Evolutionary conservation across 164 flowering plant species (phyloP).

Genomic region (Buxus sempervirens): DNA sequence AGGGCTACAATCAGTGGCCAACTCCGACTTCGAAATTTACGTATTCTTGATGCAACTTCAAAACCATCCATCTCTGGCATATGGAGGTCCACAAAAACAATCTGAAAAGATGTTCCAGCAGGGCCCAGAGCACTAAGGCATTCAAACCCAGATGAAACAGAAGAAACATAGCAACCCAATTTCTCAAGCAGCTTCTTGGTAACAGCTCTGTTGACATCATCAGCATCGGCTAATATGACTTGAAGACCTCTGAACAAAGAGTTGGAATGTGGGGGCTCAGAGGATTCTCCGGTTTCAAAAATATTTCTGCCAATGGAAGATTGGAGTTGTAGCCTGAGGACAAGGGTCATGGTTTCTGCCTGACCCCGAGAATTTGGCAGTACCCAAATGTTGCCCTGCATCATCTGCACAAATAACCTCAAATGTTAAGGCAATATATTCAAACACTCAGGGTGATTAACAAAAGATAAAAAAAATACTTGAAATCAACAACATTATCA

Average conservation of each 20-base stretch:
- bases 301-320: constrained; percentile 34
- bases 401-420: constrained; percentile 49
- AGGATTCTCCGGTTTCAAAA: constrained; percentile 44
- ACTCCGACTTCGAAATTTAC: constrained; percentile 55
- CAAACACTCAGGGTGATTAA: too few relatives aligned
- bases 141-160: constrained; percentile 76
- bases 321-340: constrained; percentile 57
- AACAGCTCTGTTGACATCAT: constrained; percentile 66
- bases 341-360: constrained; percentile 62
- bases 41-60: constrained; percentile 64
- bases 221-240: constrained; percentile 67
- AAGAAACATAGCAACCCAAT: constrained; percentile 72
- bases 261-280: constrained; percentile 46
- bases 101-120: constrained; percentile 40
- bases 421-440: not conserved
- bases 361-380: constrained; percentile 55
- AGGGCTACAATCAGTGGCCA: constrained; percentile 76
- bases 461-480: too few relatives aligned
- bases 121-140: constrained; percentile 64
- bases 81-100: constrained; percentile 73
- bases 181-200: constrained; percentile 78
- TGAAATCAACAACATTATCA: too few relatives aligned
- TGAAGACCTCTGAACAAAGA: constrained; percentile 62
- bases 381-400: constrained; percentile 93
- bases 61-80: constrained; percentile 84